Base-by-base conservation (phyloP, 768 basidiomycete genomes). In the Filobasidium wieringae region DNA sequence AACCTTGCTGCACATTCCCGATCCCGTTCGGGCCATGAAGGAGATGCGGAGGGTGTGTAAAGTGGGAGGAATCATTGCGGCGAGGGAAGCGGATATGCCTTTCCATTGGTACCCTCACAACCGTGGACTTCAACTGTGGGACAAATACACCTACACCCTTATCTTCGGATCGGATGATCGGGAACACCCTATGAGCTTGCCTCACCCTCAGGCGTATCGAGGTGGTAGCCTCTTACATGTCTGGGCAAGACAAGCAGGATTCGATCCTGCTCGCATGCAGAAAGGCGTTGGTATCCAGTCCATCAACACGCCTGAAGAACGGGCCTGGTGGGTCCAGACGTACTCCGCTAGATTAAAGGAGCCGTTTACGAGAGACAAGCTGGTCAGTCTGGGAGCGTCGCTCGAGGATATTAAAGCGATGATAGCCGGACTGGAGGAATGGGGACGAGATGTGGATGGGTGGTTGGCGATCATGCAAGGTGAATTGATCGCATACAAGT, bases 41-140 rank as follows among this genome's bases (percentile, higher is more conserved):
- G 80, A 81, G 74, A 80, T 81, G 78, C 63, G 67, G 24, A 70
- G 79, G 19, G 79, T 80, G 4, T 69, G 76, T 0, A 78, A 77
- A 60, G 68, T 73, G 1, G 79, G 78, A 2, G 79, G 79, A 0
- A 59, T 80, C 53, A 74, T 81, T 41, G 77, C 78, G 4, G 71
- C 65, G 6, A 74, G 80, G 22, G 80, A 80, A 57, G 61, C 70
- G 9, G 78, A 80, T 63, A 68, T 73, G 26, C 60, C 78, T 78
- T 37, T 26, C 37, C 14, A 32, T 26, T 12, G 49, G 22, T 11
- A 26, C 50, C 26, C 34, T 50, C 11, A 29, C 14, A 26, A 29
- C 22, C 15, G 43, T 29, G 50, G 45, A 51, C 11, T 33, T 26
- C 24, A 51, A 33, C 19, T 47, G 14, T 43, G 29, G 24, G 30